Base-by-base conservation (phyloP, 345 rosid genomes). In the Raphanus sativus region DNA sequence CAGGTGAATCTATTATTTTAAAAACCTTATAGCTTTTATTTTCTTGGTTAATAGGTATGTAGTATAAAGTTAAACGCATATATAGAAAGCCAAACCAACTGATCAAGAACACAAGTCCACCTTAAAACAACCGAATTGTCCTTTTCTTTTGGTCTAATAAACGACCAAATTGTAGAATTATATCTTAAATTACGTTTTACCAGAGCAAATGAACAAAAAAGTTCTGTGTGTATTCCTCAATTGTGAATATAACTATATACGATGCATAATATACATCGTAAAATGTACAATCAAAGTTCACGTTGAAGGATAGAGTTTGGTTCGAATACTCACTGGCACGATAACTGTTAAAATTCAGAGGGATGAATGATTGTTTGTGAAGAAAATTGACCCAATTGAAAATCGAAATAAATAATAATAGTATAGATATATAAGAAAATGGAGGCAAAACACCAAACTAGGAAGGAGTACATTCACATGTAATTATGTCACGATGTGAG, bases 311-410 rank as follows among this genome's bases (percentile, higher is more conserved):
- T 77, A 40, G 4, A 56, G 54, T 71, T 66, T 66, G 75, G 70
- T 80, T 67, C 1, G 34, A 54, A 30, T 17, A 54, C 68, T 79
- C 56, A 67, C 33, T 60, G 48, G 74, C 38, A 61, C 65, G 62
- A 70, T 70, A 70, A 69, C 24, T 33, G 50, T 15, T 59, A 26
- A 42, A 15, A 60, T 74, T 67, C 62, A 76, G 78, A 80, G 50
- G 61, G 71, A 24, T 32, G 33, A 56, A 54, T 73, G 79, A 76
- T 64, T 62, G 66, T 71, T 54, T 58, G 59, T 30, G 59, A 84
- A 74, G 82, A 74, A 79, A 54, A 52, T 12, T 52, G 52, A 73
- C 59, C 30, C 54, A 16, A 70, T 34, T 69, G 17, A 48, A 48
- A 48, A 2, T 4, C n/a, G 21, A 48, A n/a, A 48, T 48, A 5